Conservation (phyloP, 139 green algal species). For the Edaphochlamys debaryana region DNA sequence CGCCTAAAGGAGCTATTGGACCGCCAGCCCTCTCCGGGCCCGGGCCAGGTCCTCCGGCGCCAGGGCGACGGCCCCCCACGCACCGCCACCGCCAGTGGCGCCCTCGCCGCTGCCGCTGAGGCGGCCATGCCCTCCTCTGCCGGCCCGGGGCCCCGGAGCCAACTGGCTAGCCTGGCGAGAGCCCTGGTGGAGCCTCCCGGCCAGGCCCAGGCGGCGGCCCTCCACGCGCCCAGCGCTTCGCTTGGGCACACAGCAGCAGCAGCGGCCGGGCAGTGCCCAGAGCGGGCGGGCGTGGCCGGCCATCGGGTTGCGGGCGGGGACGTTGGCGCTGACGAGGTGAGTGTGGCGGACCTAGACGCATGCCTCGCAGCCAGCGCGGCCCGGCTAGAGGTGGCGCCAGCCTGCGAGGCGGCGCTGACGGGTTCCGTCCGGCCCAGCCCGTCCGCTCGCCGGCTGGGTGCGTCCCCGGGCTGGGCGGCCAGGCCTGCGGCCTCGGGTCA, state of each 20-base stretch:
- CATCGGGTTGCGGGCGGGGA: background rate
- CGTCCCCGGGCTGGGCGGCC: too few species aligned
- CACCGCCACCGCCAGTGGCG: too few species aligned
- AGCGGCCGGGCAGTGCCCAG: background rate
- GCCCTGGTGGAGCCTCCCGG: background rate
- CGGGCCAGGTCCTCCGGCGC: background rate
- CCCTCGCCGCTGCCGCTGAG: too few species aligned
- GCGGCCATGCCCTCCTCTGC: background rate
- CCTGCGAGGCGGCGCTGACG: background rate
- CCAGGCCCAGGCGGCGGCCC: background rate
- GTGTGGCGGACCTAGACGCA: slow-evolving; percentile 2
- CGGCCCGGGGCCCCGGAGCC: background rate
- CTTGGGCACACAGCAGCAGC: too few species aligned
- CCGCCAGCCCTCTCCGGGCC: background rate
- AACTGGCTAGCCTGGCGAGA: background rate
- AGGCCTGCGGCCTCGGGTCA: too few species aligned
- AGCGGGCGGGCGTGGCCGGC: background rate
- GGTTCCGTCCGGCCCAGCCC: background rate
- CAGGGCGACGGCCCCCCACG: too few species aligned
- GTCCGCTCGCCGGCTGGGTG: too few species aligned
- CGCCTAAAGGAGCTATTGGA: background rate
- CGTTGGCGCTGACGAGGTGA: background rate
- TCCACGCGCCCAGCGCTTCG: too few species aligned
- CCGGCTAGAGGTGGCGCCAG: background rate
- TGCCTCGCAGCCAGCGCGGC: background rate